phyloP scores from a whole-genome alignment of 2,329 filamentous ascomycete species.

The Sporothrix pseudoabietina region DNA sequence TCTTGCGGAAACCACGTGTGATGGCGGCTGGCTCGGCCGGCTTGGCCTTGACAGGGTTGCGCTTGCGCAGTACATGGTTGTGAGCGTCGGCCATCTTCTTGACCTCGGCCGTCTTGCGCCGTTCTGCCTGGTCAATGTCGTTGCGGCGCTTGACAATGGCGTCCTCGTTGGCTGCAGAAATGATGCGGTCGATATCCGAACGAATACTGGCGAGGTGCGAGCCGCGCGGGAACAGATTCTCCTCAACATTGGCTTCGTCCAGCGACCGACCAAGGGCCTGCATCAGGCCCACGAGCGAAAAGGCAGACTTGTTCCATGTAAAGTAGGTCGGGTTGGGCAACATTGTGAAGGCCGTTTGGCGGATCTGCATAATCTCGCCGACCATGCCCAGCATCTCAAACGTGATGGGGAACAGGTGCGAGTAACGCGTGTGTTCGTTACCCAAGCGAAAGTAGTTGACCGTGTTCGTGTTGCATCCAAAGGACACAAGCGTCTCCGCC shows the following conservation, averaged over 20 bases:
- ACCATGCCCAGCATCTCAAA: slow-evolving; percentile 64
- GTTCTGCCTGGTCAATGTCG: not conserved
- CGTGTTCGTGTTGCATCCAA: slow-evolving; percentile 58
- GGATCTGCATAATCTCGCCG: slow-evolving; percentile 53
- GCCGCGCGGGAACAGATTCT: not conserved
- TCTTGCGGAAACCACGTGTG: slow-evolving; percentile 5
- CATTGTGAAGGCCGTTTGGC: slow-evolving; percentile 54
- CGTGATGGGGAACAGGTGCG: slow-evolving; percentile 56
- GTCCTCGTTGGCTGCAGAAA: slow-evolving; percentile 42
- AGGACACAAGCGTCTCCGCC: slow-evolving; percentile 54
- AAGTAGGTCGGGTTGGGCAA: slow-evolving; percentile 60
- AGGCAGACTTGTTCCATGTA: slow-evolving; percentile 53
- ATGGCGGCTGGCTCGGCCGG: not conserved
- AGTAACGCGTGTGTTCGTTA: slow-evolving; percentile 44
- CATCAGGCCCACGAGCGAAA: slow-evolving; percentile 49
- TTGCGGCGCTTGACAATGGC: not conserved
- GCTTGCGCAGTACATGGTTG: not conserved
- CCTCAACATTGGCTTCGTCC: not conserved
- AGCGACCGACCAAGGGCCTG: slow-evolving; percentile 29
- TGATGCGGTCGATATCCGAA: slow-evolving; percentile 21
- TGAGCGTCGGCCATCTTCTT: not conserved
- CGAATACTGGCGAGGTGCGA: slow-evolving; percentile 22
- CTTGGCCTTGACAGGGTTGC: not conserved
- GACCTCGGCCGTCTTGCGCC: not conserved
- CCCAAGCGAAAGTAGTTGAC: slow-evolving; percentile 48